A percentile compares a stretch with the other conserved stretches of the same genome.
Conservation (phyloP, 495 filamentous ascomycete species). For the Penicillium longicatenatum region DNA sequence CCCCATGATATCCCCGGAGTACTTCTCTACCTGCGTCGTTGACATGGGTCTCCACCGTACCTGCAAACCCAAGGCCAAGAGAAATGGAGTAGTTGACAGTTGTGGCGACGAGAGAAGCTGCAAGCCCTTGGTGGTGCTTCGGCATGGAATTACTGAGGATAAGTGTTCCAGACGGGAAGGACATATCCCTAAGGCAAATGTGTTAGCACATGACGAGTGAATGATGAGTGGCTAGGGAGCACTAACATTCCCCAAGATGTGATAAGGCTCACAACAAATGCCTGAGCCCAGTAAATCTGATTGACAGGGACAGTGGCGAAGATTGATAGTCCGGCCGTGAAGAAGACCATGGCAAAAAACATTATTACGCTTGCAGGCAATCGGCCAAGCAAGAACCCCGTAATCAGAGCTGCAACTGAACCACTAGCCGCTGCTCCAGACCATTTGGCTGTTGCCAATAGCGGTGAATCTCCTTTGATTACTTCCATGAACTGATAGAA, state of each 20-base stretch:
- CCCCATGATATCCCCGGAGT: conserved; percentile 57
- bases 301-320: conserved; percentile 49
- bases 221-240: not conserved
- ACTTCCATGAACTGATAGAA: conserved; percentile 54
- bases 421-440: conserved; percentile 48
- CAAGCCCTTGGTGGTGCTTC: conserved; percentile 63
- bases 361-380: conserved; percentile 50
- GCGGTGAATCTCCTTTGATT: conserved; percentile 45
- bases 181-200: conserved; percentile 46
- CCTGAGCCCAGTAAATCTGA: conserved; percentile 62
- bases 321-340: conserved; percentile 46
- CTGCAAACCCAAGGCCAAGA: conserved; percentile 62
- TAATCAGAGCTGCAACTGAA: conserved; percentile 48
- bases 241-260: conserved; percentile 58
- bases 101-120: conserved; percentile 59
- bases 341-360: conserved; percentile 49
- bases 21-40: conserved; percentile 44
- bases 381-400: conserved; percentile 44
- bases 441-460: conserved; percentile 52
- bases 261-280: conserved; percentile 57
- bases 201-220: conserved; percentile 6
- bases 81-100: conserved; percentile 63
- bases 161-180: conserved; percentile 60
- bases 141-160: conserved; percentile 59
- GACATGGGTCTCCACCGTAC: conserved; percentile 56